Evolutionary conservation across 441 rosid species (phyloP).

Genomic region (Daphne laureola): DNA sequence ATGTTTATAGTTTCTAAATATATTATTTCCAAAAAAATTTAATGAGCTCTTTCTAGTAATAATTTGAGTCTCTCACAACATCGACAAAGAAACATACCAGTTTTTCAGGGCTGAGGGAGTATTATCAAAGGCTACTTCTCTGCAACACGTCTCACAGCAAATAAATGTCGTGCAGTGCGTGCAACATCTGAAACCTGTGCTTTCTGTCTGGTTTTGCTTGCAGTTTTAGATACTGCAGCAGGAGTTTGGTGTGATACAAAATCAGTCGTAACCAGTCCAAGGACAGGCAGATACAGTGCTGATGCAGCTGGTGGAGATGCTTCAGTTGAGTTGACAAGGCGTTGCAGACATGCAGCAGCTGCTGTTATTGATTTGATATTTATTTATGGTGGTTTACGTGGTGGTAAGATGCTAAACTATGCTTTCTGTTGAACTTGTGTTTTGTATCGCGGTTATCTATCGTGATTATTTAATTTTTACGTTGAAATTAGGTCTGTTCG

Average conservation of each 20-base stretch:
- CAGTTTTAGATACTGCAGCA: slow-evolving; percentile 99
- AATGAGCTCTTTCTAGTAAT: too few species aligned
- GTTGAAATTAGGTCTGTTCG: too few species aligned
- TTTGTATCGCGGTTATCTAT: too few species aligned
- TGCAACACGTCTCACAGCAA: too few species aligned
- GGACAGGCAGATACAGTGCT: slow-evolving; percentile 90
- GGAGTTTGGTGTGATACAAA: slow-evolving; percentile 99
- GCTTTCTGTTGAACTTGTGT: not conserved
- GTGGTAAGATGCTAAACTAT: slow-evolving; percentile 48
- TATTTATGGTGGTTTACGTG: slow-evolving; percentile 98
- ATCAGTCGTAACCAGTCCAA: slow-evolving; percentile 93
- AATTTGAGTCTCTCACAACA: too few species aligned
- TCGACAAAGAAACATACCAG: too few species aligned
- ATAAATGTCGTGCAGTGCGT: too few species aligned
- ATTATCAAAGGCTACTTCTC: too few species aligned
- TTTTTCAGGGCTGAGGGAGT: too few species aligned
- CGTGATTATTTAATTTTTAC: too few species aligned
- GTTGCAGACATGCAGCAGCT: slow-evolving; percentile 99
- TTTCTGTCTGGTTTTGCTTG: slow-evolving; percentile 19
- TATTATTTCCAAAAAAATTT: too few species aligned
- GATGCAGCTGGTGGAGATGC: slow-evolving; percentile 99
- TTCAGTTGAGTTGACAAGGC: slow-evolving; percentile 95
- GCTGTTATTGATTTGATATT: slow-evolving; percentile 94
- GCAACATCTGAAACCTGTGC: slow-evolving; percentile 9
- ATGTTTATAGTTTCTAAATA: too few species aligned